These are phyloP conservation scores for Piper longum DNA, from an alignment of 164 flowering plant species.

Conservation along the genomic window DNA sequence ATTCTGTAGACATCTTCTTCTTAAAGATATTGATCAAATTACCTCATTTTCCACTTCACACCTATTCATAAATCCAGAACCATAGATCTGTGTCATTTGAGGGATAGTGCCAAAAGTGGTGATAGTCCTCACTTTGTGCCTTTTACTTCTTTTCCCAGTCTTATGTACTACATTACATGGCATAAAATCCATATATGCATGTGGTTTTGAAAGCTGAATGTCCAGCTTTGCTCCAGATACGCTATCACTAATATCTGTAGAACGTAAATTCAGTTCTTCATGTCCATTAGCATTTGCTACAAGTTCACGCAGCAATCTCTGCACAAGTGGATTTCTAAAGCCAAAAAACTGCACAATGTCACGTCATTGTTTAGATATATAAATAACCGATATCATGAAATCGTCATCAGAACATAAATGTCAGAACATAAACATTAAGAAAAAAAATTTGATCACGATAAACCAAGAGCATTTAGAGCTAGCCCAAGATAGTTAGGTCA, in stretches of 20 bases:
- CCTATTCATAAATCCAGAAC: too few species aligned
- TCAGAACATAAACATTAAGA: too few species aligned
- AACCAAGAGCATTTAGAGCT: neutral
- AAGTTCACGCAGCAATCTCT: slow-evolving; percentile 71
- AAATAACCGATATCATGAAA: neutral
- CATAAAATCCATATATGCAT: slow-evolving; percentile 25
- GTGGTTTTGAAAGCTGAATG: slow-evolving; percentile 6
- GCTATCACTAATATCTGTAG: slow-evolving; percentile 21
- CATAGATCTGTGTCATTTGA: too few species aligned
- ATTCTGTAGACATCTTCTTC: too few species aligned
- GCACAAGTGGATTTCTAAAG: slow-evolving; percentile 71
- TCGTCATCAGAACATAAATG: neutral
- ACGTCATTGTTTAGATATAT: neutral
- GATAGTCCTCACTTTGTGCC: slow-evolving; percentile 9
- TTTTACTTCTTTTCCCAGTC: slow-evolving; percentile 50
- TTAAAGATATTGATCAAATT: too few species aligned
- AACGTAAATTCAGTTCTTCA: slow-evolving; percentile 21
- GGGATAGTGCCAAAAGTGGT: too few species aligned
- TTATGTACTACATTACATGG: slow-evolving; percentile 14
- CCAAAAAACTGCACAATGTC: slow-evolving; percentile 76
- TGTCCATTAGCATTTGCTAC: slow-evolving; percentile 44
- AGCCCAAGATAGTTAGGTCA: neutral
- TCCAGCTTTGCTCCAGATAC: slow-evolving; percentile 14
- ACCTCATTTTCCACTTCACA: too few species aligned
- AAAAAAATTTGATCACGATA: too few species aligned